Base-by-base conservation (phyloP, 2,329 filamentous ascomycete species). In the Colletotrichum simmondsii region DNA sequence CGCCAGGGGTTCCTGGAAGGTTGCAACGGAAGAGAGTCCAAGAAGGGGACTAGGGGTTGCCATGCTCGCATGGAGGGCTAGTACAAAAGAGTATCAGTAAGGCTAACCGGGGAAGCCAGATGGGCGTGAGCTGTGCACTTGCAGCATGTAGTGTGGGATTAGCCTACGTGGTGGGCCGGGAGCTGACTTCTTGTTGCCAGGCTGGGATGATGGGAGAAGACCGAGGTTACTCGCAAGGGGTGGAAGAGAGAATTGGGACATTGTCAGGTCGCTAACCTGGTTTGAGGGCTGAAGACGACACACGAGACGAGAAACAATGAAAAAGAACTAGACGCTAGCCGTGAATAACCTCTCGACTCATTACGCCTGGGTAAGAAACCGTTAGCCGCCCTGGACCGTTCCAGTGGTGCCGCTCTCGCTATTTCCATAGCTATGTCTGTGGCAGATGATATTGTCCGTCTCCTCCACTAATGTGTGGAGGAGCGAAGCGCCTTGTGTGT, bases 11-110 rank as follows among this genome's bases (percentile, higher is more conserved):
- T 12, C 26, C 57, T 53, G 26, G 22, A 26, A 53, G 32, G 30
- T 62, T 24, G 12, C 37, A 37, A 63, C 52, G 68, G 71, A 30
- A 59, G 14, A 59, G 32, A 57, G 58, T 35, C 71, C 59, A 71
- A 35, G 58, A 56, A 57, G 46, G 49, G 56, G 24, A 52, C 71
- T 73, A 71, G 71, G 65, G 60, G 54, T 59, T 71, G 60, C 67
- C 71, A 61, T 60, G 37, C 67, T 73, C 37, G 49, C 54, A 62
- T 73, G 32, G 26, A 56, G 66, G n/a, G 14, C 46, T 54, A 37
- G 49, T 49, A 46, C 30, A 57, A 14, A 60, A 56, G 53, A 46
- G 46, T 65, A n/a, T 56, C 61, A 62, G 61, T 37, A 42, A 28
- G 56, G 56, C 60, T 71, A 73, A 56, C 28, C 54, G 60, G 46